Evolutionary conservation across 768 basidiomycete genomes (phyloP).

Genomic region (Russula dissimulans): DNA sequence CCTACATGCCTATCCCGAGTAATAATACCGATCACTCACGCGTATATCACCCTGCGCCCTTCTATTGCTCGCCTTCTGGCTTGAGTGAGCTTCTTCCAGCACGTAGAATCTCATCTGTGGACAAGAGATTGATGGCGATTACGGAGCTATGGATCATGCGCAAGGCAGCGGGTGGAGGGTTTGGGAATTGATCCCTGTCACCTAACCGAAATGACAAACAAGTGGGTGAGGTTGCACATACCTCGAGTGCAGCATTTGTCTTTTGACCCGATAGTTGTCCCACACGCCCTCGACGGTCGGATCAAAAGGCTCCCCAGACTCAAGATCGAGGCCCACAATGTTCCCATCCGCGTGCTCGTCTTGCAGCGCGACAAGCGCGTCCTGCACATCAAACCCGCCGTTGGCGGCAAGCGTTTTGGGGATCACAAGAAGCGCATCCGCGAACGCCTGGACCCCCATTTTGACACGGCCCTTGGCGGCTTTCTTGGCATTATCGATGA

Average conservation of each 20-base stretch:
- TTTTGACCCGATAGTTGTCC: conserved; percentile 98
- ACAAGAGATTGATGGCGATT: conserved; percentile 90
- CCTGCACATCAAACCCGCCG: conserved; percentile 95
- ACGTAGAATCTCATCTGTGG: conserved; percentile 91
- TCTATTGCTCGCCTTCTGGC: conserved; percentile 58
- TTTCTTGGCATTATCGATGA: conserved; percentile 72
- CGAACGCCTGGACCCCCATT: conserved; percentile 95
- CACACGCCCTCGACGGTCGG: conserved; percentile 94
- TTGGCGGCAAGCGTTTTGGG: conserved; percentile 96
- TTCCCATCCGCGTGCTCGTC: conserved; percentile 95
- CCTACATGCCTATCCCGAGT: background rate
- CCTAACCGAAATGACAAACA: conserved; percentile 20
- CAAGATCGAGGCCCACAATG: conserved; percentile 81
- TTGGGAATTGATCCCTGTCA: background rate
- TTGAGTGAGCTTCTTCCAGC: conserved; percentile 84
- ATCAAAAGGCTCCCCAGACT: conserved; percentile 93
- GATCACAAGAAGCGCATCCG: conserved; percentile 88
- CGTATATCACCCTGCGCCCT: background rate
- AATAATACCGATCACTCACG: background rate
- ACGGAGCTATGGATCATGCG: conserved; percentile 49
- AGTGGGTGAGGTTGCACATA: conserved; percentile 30
- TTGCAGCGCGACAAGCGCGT: conserved; percentile 87
- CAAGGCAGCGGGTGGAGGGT: conserved; percentile 7
- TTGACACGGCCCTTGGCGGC: conserved; percentile 88
- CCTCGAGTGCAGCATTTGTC: conserved; percentile 98